Conservation (phyloP, 116 monocot genomes). For the Trichopus zeylanicus region DNA sequence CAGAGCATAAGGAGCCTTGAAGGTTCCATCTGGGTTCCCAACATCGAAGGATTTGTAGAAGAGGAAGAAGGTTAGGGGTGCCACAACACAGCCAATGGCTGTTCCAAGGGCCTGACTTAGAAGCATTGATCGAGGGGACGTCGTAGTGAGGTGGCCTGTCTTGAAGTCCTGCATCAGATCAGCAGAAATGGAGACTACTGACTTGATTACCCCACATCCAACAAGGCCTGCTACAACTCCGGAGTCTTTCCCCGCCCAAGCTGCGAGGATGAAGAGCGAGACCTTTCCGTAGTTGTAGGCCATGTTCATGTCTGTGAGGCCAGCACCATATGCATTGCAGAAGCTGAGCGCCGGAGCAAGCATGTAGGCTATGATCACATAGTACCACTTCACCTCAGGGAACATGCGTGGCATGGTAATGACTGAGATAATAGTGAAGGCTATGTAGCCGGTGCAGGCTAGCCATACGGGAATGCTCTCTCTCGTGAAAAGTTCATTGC, state of each 20-base stretch:
- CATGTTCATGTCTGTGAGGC: slow-evolving; percentile 33
- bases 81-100: slow-evolving; percentile 23
- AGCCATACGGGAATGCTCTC: slow-evolving; percentile 22
- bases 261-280: slow-evolving; percentile 25
- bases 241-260: slow-evolving; percentile 23
- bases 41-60: slow-evolving; percentile 24
- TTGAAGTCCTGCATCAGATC: slow-evolving; percentile 31
- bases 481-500: slow-evolving; percentile 11
- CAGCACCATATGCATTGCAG: slow-evolving; percentile 31
- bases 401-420: slow-evolving; percentile 20
- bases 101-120: slow-evolving; percentile 23
- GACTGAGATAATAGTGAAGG: slow-evolving; percentile 14
- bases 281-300: slow-evolving; percentile 31
- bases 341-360: slow-evolving; percentile 23
- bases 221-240: slow-evolving; percentile 25
- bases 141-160: slow-evolving; percentile 21
- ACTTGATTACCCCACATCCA: slow-evolving; percentile 22
- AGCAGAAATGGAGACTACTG: slow-evolving; percentile 20
- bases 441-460: slow-evolving; percentile 12
- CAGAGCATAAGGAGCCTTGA: slow-evolving; percentile 22
- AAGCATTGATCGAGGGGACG: slow-evolving; percentile 29
- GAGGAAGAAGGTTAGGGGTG: slow-evolving; percentile 25
- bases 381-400: slow-evolving; percentile 28
- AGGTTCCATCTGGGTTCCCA: slow-evolving; percentile 21
- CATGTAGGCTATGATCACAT: slow-evolving; percentile 22